These are phyloP conservation scores for Gypsophila paniculata DNA, from an alignment of 179 eudicot genomes.

Conservation along the genomic window DNA sequence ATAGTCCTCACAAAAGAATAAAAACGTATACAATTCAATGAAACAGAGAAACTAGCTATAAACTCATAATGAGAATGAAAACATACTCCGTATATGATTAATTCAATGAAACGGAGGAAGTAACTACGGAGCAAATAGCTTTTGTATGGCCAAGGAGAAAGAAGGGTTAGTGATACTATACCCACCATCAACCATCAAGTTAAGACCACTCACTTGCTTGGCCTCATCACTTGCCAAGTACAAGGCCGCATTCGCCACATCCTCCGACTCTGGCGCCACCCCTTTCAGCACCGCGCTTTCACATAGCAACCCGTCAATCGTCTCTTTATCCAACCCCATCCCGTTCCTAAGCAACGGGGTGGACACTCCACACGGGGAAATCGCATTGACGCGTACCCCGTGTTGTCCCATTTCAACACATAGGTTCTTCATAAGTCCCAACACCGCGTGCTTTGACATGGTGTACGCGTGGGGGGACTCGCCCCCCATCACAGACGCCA, in stretches of 20 bases:
- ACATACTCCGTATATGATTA: too few relatives aligned
- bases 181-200: slow-evolving; percentile 46
- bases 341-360: slow-evolving; percentile 23
- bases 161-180: slow-evolving; percentile 34
- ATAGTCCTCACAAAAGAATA: too few relatives aligned
- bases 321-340: slow-evolving; percentile 5
- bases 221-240: slow-evolving; percentile 41
- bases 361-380: slow-evolving; percentile 28
- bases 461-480: slow-evolving; percentile 36
- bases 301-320: slow-evolving; percentile 13
- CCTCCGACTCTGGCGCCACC: slow-evolving; percentile 22
- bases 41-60: too few relatives aligned
- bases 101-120: too few relatives aligned
- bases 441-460: slow-evolving; percentile 37
- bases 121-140: slow-evolving; percentile 8
- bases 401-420: slow-evolving; percentile 36
- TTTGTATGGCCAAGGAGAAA: slow-evolving; percentile 25
- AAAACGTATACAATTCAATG: too few relatives aligned
- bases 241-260: slow-evolving; percentile 39
- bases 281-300: slow-evolving; percentile 35
- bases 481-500: slow-evolving; percentile 25
- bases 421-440: slow-evolving; percentile 41
- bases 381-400: slow-evolving; percentile 44
- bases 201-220: slow-evolving; percentile 39
- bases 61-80: too few relatives aligned